Evolutionary conservation across 2,329 filamentous ascomycete genomes (phyloP), one percentile per base, ranked within the genome.

Genomic region (Nakataea oryzae): DNA sequence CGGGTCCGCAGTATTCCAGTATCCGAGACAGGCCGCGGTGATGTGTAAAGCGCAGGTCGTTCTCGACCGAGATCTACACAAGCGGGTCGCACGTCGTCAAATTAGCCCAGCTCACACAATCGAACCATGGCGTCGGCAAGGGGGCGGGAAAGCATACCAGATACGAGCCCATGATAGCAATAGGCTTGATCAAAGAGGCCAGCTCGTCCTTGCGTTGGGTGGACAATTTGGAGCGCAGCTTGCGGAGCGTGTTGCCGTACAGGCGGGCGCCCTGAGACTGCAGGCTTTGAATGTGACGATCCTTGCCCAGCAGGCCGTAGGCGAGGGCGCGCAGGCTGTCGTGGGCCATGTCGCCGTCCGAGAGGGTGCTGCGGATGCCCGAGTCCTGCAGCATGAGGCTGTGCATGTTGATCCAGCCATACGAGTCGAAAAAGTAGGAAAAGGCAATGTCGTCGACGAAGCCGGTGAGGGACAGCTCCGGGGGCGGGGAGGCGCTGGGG

Each of bases 321-420:
- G 66, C 62, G 7, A 68, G 63, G 6, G 66, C 66, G 17, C 66
- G 65, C 27, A 68, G 64, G 34, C 66, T 64, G 62, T 67, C 65
- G 17, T 66, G 63, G 3, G 64, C 62, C 62, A 69, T 61, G 41
- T 50, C 21, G 55, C 65, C 63, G 29, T 64, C 60, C 28, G 62
- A 57, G 32, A 69, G 65, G 17, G 64, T 62, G 58, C 61, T 59
- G 14, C 65, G 67, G 32, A 69, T 61, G 13, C 65, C 58, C 7
- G 64, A 54, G 60, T 70, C 67, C 32, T 69, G 67, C 30, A 70
- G 61, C 59, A 70, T 63, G 12, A 69, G 64, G 56, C 69, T 70
- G 65, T 69, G 67, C 65, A 70, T 69, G 63, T 68, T 68, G 62
- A 69, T 69, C 69, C 69, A 70, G 50, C 68, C 66, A 34, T 70